These are phyloP conservation scores for Daldinia childiae DNA, from an alignment of 495 filamentous ascomycete species.

Conservation along the genomic window DNA sequence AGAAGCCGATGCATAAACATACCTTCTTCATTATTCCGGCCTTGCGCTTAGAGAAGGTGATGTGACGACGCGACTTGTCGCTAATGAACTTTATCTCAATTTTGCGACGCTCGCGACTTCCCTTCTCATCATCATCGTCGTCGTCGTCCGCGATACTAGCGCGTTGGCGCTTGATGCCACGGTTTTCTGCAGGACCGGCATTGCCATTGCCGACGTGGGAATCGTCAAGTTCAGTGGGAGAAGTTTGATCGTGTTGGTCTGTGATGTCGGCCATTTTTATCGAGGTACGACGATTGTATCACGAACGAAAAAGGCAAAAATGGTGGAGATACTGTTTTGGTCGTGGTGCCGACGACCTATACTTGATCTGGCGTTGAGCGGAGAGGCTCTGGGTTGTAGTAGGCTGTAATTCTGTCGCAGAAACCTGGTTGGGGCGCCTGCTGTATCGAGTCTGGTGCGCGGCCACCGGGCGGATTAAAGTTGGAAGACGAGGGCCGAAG, in stretches of 20 bases:
- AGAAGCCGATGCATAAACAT: slow-evolving; percentile 45
- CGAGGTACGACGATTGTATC: slow-evolving; percentile 56
- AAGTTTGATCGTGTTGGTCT: slow-evolving; percentile 67
- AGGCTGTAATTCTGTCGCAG: slow-evolving; percentile 58
- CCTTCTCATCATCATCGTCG: slow-evolving; percentile 98
- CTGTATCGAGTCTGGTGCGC: slow-evolving; percentile 63
- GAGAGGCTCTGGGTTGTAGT: slow-evolving; percentile 55
- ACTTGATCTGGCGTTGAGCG: slow-evolving; percentile 66
- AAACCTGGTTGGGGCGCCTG: slow-evolving; percentile 63
- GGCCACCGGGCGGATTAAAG: slow-evolving; percentile 51
- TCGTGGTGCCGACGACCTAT: slow-evolving; percentile 67
- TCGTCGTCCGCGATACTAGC: slow-evolving; percentile 88
- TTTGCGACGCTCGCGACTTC: slow-evolving; percentile 97
- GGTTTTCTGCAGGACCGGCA: slow-evolving; percentile 66
- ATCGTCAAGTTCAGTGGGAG: slow-evolving; percentile 69
- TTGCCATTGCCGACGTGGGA: slow-evolving; percentile 73
- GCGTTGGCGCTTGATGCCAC: slow-evolving; percentile 90
- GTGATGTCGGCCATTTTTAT: slow-evolving; percentile 69
- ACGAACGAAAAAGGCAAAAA: slow-evolving; percentile 60
- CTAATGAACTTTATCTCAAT: slow-evolving; percentile 99
- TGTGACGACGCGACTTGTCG: slow-evolving; percentile 99
- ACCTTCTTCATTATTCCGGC: slow-evolving; percentile 99
- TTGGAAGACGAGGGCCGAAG: slow-evolving; percentile 54
- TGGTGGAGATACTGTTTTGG: slow-evolving; percentile 66
- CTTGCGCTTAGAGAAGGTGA: slow-evolving; percentile 99